phyloP scores from a whole-genome alignment of 306 rosid genomes.

The Alnus glutinosa region DNA sequence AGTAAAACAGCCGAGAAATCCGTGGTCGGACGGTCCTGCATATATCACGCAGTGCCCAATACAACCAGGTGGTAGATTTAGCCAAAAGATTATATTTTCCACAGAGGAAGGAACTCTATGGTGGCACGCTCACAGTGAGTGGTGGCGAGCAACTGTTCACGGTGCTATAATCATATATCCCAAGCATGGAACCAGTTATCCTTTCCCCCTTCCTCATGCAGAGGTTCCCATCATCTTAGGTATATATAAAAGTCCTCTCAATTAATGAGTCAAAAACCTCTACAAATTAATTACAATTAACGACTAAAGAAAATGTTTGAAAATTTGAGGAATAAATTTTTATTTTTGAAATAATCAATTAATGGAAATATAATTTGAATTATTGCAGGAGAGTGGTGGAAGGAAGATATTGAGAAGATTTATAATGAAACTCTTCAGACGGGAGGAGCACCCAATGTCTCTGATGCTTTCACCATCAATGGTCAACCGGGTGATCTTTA shows the following conservation, averaged over 20 bases:
- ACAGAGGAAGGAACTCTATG: conserved; percentile 47
- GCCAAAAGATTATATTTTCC: conserved; percentile 41
- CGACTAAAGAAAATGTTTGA: no score
- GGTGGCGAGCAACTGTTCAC: conserved; percentile 63
- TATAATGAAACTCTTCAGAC: background rate
- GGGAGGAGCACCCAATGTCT: conserved; percentile 21
- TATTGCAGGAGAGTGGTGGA: conserved; percentile 40
- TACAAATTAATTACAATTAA: no score
- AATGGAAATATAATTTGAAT: no score
- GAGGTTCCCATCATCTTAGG: conserved; percentile 49
- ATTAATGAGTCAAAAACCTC: background rate
- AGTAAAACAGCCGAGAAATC: conserved; percentile 43
- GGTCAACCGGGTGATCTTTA: conserved; percentile 37
- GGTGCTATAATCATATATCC: conserved; percentile 54
- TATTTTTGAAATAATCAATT: no score
- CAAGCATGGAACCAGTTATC: conserved; percentile 22
- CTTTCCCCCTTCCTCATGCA: conserved; percentile 41
- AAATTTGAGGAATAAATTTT: no score
- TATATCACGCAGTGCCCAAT: conserved; percentile 59
- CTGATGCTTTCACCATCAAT: conserved; percentile 31
- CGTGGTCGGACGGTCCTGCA: conserved; percentile 54
- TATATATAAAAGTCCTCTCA: conserved; percentile 9
- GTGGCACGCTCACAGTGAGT: conserved; percentile 78
- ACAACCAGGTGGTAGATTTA: conserved; percentile 36
- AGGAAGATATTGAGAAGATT: conserved; percentile 15